A percentile compares a stretch with the other conserved stretches of the same genome.
Conservation (phyloP, 192 early-diverging fungal genomes). For the Phlyctochytrium bullatum region DNA sequence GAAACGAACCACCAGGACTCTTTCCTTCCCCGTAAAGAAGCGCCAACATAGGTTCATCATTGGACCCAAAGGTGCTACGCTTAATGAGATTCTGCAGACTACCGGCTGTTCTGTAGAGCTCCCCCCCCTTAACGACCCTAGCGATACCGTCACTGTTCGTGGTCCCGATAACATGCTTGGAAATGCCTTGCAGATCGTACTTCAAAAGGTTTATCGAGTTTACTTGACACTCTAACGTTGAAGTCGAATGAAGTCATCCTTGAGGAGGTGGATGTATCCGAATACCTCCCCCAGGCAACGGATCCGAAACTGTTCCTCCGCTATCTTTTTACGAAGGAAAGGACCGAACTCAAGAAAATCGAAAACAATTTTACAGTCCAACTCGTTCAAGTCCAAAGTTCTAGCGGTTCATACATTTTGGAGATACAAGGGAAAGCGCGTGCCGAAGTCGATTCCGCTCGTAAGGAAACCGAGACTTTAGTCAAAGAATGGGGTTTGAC, state of each 20-base stretch:
- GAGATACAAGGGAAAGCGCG: constrained; percentile 77
- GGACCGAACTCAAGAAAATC: constrained; percentile 69
- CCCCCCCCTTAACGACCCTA: constrained; percentile 64
- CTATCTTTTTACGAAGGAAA: constrained; percentile 68
- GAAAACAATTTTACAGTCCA: constrained; percentile 62
- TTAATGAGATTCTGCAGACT: constrained; percentile 79
- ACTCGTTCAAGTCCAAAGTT: constrained; percentile 15
- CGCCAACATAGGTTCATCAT: constrained; percentile 91
- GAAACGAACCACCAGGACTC: constrained; percentile 59
- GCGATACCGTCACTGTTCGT: constrained; percentile 74
- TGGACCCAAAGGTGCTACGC: constrained; percentile 71
- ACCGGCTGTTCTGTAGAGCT: constrained; percentile 88
- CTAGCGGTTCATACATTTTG: constrained; percentile 31
- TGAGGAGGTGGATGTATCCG: constrained; percentile 66
- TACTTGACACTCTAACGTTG: background rate
- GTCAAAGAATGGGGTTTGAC: constrained; percentile 52
- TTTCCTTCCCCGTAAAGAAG: constrained; percentile 76
- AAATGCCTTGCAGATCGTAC: constrained; percentile 72
- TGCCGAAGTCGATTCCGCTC: constrained; percentile 61
- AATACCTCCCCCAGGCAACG: constrained; percentile 48
- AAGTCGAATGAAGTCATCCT: constrained; percentile 71
- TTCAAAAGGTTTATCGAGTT: constrained; percentile 60
- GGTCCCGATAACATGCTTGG: constrained; percentile 71
- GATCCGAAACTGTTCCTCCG: constrained; percentile 61
- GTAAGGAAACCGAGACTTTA: constrained; percentile 49